These are phyloP conservation scores for Epichloe gansuensis DNA, from an alignment of 2,329 filamentous ascomycete genomes.

Conservation along the genomic window DNA sequence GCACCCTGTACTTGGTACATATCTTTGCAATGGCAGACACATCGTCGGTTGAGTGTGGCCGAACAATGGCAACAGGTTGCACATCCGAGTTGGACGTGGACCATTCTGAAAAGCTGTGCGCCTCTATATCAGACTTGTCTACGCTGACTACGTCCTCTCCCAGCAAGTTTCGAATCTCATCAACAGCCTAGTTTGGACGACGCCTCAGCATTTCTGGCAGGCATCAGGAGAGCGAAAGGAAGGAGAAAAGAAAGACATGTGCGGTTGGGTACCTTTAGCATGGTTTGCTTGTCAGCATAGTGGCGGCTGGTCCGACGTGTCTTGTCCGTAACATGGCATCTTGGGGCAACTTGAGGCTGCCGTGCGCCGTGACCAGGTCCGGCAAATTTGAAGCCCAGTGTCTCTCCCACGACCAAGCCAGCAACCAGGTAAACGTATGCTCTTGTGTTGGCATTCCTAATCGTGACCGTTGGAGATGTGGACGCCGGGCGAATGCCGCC, in stretches of 20 bases:
- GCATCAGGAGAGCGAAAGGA: background rate
- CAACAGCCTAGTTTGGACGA: slow-evolving; percentile 8
- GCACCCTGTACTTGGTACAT: slow-evolving; percentile 49
- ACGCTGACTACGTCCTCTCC: slow-evolving; percentile 49
- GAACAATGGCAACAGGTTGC: slow-evolving; percentile 51
- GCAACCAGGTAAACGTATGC: background rate
- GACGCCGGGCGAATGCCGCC: background rate
- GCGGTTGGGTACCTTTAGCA: slow-evolving; percentile 9
- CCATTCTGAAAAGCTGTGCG: slow-evolving; percentile 59
- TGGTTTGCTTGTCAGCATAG: slow-evolving; percentile 14
- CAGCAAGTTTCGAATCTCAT: slow-evolving; percentile 8
- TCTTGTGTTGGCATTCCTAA: background rate
- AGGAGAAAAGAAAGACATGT: background rate
- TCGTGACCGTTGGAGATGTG: background rate
- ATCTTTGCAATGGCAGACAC: slow-evolving; percentile 49
- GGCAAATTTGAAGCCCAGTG: background rate
- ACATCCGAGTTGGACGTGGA: slow-evolving; percentile 52
- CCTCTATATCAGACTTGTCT: slow-evolving; percentile 49
- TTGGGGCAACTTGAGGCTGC: background rate
- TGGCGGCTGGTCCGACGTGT: background rate
- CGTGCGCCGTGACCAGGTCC: background rate
- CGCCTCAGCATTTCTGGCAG: background rate
- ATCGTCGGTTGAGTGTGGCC: slow-evolving; percentile 50
- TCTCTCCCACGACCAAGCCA: background rate
- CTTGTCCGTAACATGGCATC: slow-evolving; percentile 6